phyloP scores from a whole-genome alignment of 2,329 filamentous ascomycete species.

The Pseudocercospora vitis region DNA sequence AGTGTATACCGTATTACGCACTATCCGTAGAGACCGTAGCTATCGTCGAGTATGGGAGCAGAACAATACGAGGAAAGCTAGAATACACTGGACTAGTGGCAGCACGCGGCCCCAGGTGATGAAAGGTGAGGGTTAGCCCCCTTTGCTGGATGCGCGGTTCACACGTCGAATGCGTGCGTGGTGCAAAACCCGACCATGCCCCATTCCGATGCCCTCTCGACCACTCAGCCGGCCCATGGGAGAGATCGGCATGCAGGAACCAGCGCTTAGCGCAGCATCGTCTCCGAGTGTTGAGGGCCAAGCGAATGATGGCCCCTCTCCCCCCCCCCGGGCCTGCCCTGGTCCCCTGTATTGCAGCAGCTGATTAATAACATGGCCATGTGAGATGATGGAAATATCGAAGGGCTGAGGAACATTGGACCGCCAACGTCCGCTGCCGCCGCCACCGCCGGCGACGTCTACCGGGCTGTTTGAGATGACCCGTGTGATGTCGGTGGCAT shows the following conservation, averaged over 20 bases:
- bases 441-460: no score
- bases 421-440: background rate
- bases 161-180: constrained; percentile 1
- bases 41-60: constrained; percentile 4
- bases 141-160: constrained; percentile 18
- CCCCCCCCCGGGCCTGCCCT: background rate
- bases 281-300: constrained; percentile 10
- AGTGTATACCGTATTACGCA: background rate
- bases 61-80: constrained; percentile 12
- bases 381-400: background rate
- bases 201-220: constrained; percentile 3
- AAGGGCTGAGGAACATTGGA: background rate
- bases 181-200: constrained; percentile 13
- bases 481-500: constrained; percentile 6
- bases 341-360: no score
- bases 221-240: constrained; percentile 11
- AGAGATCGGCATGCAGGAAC: constrained; percentile 19
- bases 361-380: background rate
- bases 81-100: constrained; percentile 11
- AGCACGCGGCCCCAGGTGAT: background rate
- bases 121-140: no score
- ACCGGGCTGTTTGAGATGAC: background rate
- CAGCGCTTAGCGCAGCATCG: constrained; percentile 15
- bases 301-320: constrained; percentile 20
- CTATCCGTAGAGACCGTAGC: constrained; percentile 11